phyloP scores from a whole-genome alignment of 306 rosid species.

The Erythrophleum fordii region DNA sequence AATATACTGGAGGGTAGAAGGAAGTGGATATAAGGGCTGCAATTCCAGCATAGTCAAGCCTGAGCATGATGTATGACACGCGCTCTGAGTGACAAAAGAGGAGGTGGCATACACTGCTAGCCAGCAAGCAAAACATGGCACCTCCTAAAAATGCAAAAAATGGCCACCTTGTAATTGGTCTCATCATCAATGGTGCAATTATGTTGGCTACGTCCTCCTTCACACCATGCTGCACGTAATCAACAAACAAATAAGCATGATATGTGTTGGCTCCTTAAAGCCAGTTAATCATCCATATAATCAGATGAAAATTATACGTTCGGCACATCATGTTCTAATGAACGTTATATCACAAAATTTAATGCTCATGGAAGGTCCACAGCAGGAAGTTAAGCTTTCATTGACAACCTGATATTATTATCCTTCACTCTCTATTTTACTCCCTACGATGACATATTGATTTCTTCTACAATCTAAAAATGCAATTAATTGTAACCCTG shows the following conservation, averaged over 20 bases:
- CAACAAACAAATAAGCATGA: slow-evolving; percentile 40
- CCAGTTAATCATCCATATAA: slow-evolving; percentile 29
- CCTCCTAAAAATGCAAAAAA: slow-evolving; percentile 95
- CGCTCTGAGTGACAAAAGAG: slow-evolving; percentile 95
- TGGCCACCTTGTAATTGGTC: slow-evolving; percentile 99
- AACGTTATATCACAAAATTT: too few species aligned
- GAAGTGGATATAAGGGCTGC: slow-evolving; percentile 98
- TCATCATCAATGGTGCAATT: slow-evolving; percentile 75
- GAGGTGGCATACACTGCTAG: slow-evolving; percentile 97
- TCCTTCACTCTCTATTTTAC: neutral
- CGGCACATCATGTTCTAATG: neutral
- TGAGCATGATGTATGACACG: slow-evolving; percentile 83
- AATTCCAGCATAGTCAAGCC: slow-evolving; percentile 98
- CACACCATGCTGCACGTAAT: slow-evolving; percentile 63
- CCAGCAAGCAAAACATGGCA: slow-evolving; percentile 97
- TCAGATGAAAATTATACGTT: neutral
- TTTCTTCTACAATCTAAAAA: neutral
- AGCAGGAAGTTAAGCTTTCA: neutral
- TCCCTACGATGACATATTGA: too few species aligned
- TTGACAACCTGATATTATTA: neutral
- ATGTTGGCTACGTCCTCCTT: slow-evolving; percentile 84
- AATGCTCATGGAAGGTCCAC: neutral
- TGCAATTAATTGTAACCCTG: neutral
- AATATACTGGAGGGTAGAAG: slow-evolving; percentile 94
- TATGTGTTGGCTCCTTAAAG: slow-evolving; percentile 28